These are phyloP conservation scores for Bipolaris zeicola DNA, from an alignment of 2,329 filamentous ascomycete species.

Conservation along the genomic window DNA sequence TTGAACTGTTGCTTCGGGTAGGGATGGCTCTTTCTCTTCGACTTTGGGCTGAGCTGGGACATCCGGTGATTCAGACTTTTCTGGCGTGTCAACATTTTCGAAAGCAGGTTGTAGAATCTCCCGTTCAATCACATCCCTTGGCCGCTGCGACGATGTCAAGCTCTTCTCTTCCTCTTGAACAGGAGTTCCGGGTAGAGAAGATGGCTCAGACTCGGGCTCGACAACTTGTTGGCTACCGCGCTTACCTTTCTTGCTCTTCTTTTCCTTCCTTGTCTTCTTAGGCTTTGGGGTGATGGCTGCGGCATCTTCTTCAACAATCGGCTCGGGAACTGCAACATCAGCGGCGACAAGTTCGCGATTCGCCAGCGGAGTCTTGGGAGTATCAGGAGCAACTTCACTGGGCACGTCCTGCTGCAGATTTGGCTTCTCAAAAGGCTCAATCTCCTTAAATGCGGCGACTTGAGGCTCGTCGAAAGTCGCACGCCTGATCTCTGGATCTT, in stretches of 20 bases:
- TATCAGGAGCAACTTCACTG: slow-evolving; percentile 15
- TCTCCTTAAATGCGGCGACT: not conserved
- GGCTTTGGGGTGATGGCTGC: slow-evolving; percentile 19
- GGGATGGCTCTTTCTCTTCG: slow-evolving; percentile 17
- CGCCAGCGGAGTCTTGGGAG: not conserved
- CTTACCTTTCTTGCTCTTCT: slow-evolving; percentile 41
- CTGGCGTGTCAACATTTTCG: slow-evolving; percentile 12
- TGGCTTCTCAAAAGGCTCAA: not conserved
- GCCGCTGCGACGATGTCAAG: slow-evolving; percentile 6
- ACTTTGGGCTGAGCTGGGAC: not conserved
- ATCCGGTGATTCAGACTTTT: not conserved
- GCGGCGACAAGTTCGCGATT: not conserved
- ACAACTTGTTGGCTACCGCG: slow-evolving; percentile 28
- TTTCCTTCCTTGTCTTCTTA: slow-evolving; percentile 40
- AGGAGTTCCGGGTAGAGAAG: slow-evolving; percentile 9
- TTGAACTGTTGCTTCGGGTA: not conserved
- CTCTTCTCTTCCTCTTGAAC: slow-evolving; percentile 9
- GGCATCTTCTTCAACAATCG: not conserved
- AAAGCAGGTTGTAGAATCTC: slow-evolving; percentile 32
- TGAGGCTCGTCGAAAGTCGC: slow-evolving; percentile 12
- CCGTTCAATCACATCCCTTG: slow-evolving; percentile 24
- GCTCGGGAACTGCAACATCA: not conserved
- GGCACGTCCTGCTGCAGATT: not conserved
- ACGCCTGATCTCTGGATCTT: slow-evolving; percentile 21
- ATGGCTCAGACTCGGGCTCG: slow-evolving; percentile 19